Evolutionary conservation across 2,329 filamentous ascomycete genomes (phyloP).

Genomic region (Fusarium neocosmosporiellum): DNA sequence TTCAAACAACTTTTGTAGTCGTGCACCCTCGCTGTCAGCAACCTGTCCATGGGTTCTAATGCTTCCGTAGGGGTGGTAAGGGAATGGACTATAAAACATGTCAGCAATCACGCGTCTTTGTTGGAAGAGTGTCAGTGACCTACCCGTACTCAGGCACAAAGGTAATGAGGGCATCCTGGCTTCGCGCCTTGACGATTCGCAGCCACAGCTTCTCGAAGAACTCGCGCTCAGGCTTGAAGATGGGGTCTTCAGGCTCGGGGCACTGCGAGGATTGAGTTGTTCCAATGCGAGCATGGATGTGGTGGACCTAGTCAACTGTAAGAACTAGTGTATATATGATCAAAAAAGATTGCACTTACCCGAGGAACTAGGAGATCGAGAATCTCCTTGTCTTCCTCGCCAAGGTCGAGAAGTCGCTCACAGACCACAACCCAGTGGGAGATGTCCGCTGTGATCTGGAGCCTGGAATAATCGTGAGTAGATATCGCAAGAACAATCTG

Average conservation of each 20-base stretch:
- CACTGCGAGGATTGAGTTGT: neutral
- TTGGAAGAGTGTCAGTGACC: neutral
- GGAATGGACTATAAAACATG: neutral
- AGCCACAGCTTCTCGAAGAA: neutral
- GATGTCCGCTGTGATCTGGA: neutral
- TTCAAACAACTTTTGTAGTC: neutral
- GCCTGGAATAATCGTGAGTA: neutral
- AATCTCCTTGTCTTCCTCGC: neutral
- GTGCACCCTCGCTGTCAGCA: neutral
- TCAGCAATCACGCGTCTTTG: neutral
- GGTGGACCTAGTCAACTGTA: neutral
- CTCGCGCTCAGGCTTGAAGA: neutral
- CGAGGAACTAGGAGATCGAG: neutral
- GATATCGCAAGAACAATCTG: rapidly evolving
- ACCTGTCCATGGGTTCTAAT: neutral
- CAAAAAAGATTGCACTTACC: neutral
- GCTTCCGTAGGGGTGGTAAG: neutral
- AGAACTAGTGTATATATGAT: neutral
- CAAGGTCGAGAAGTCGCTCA: neutral
- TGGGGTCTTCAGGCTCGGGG: neutral
- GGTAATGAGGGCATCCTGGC: neutral
- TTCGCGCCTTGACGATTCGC: neutral
- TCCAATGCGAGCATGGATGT: neutral
- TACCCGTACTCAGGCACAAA: neutral
- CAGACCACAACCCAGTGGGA: neutral